These are phyloP conservation scores for Globisporangium abappressorium DNA, from an alignment of 352 stramenopile species.

Conservation along the genomic window DNA sequence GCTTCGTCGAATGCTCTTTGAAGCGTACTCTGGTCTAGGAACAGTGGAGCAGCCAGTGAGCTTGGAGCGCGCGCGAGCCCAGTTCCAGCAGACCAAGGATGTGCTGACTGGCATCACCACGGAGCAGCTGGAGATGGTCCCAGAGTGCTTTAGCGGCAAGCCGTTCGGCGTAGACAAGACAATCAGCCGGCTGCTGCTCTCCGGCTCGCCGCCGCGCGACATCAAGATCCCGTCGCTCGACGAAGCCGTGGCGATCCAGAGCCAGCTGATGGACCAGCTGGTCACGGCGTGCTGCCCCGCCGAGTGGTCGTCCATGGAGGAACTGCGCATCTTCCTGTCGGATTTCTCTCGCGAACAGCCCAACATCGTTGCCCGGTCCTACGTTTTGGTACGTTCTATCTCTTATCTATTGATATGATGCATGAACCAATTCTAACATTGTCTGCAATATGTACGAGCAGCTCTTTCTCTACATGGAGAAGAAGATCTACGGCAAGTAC, in stretches of 20 bases:
- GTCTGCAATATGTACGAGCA: conserved; percentile 13
- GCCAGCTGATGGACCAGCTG: conserved; percentile 55
- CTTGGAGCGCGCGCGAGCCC: conserved; percentile 33
- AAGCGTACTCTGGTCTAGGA: conserved; percentile 41
- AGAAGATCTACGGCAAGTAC: conserved; percentile 82
- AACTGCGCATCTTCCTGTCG: conserved; percentile 71
- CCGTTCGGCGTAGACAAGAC: conserved; percentile 70
- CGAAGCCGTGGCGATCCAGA: conserved; percentile 43
- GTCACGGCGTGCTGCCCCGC: conserved; percentile 51
- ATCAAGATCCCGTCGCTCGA: conserved; percentile 62
- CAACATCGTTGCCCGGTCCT: conserved; percentile 75
- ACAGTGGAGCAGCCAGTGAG: conserved; percentile 43
- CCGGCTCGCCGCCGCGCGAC: conserved; percentile 67
- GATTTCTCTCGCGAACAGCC: conserved; percentile 71
- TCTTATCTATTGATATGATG: conserved; percentile 26
- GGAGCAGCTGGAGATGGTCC: conserved; percentile 64
- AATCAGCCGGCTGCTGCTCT: conserved; percentile 69
- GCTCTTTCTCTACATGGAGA: conserved; percentile 83
- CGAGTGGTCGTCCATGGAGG: conserved; percentile 76
- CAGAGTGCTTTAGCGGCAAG: conserved; percentile 66
- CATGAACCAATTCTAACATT: background rate
- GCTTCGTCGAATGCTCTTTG: conserved; percentile 45
- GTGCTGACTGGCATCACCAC: conserved; percentile 42
- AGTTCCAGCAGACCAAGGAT: conserved; percentile 42
- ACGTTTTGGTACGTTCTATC: conserved; percentile 56